These are phyloP conservation scores for Baorangia bicolor DNA, from an alignment of 768 basidiomycete genomes.

Conservation along the genomic window DNA sequence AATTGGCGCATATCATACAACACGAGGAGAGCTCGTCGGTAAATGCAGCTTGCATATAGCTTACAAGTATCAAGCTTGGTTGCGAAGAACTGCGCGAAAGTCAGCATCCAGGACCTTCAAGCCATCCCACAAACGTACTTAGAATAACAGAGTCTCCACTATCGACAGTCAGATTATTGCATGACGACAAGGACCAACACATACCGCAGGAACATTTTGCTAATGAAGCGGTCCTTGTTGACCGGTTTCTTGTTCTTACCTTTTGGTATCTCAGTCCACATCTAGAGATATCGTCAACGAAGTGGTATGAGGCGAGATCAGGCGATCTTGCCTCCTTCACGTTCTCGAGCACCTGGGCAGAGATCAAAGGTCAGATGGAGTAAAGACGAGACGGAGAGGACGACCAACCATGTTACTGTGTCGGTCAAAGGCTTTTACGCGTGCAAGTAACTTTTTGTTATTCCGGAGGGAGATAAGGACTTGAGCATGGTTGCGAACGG, in stretches of 20 bases:
- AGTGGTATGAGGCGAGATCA: background rate
- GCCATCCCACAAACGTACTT: conserved; percentile 52
- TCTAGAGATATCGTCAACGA: conserved; percentile 47
- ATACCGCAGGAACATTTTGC: conserved; percentile 96
- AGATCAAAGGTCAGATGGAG: conserved; percentile 8
- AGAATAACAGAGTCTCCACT: conserved; percentile 98
- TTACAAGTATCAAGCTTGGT: conserved; percentile 61
- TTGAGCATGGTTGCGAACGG: conserved; percentile 96
- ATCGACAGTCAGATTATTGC: conserved; percentile 12
- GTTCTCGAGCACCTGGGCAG: conserved; percentile 86
- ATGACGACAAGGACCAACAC: conserved; percentile 23
- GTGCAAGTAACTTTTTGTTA: conserved; percentile 94
- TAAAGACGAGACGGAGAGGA: background rate
- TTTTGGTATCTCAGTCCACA: conserved; percentile 99
- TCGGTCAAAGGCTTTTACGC: conserved; percentile 98
- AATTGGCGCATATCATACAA: background rate
- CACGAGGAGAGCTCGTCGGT: background rate
- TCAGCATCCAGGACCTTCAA: conserved; percentile 32
- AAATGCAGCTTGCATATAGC: no score
- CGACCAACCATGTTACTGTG: conserved; percentile 94
- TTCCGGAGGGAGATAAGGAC: conserved; percentile 96
- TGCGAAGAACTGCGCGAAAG: conserved; percentile 63
- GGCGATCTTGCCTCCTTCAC: conserved; percentile 80
- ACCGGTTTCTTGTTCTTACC: conserved; percentile 98
- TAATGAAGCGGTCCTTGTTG: conserved; percentile 99